Evolutionary conservation across 2,329 filamentous ascomycete genomes (phyloP).

Genomic region (Botryotinia globosa): DNA sequence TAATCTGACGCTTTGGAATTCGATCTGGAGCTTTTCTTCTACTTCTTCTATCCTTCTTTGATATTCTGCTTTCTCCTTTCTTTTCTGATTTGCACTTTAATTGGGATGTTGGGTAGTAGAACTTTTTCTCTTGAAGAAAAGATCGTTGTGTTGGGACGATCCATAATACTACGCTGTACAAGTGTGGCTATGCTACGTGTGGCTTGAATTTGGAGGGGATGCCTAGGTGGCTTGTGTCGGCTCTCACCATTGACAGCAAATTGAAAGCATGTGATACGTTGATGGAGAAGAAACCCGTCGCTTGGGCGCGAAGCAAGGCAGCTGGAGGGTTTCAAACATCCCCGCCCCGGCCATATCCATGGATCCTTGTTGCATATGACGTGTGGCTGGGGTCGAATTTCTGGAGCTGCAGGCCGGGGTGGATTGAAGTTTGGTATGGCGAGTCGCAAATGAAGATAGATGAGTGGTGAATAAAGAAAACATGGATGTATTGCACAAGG

Average conservation of each 20-base stretch:
- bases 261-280: neutral
- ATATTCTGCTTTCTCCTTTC: neutral
- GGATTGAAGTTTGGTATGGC: neutral
- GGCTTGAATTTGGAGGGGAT: neutral
- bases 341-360: too few species aligned
- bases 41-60: neutral
- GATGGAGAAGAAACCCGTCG: neutral
- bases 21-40: neutral
- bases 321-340: neutral
- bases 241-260: neutral
- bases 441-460: neutral
- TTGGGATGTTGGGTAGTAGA: neutral
- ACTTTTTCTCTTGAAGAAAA: neutral
- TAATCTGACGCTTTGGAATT: neutral
- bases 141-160: neutral
- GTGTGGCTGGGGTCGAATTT: constrained; percentile 11
- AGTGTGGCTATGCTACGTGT: constrained; percentile 3
- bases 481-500: neutral
- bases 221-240: neutral
- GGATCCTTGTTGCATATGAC: constrained; percentile 14
- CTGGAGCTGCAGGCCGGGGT: too few species aligned
- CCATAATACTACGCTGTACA: neutral
- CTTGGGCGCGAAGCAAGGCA: neutral
- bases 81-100: neutral
- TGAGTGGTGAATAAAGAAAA: constrained; percentile 7